Evolutionary conservation across 1,284 basidiomycete genomes (phyloP).

Genomic region (Vanrija sp.): DNA sequence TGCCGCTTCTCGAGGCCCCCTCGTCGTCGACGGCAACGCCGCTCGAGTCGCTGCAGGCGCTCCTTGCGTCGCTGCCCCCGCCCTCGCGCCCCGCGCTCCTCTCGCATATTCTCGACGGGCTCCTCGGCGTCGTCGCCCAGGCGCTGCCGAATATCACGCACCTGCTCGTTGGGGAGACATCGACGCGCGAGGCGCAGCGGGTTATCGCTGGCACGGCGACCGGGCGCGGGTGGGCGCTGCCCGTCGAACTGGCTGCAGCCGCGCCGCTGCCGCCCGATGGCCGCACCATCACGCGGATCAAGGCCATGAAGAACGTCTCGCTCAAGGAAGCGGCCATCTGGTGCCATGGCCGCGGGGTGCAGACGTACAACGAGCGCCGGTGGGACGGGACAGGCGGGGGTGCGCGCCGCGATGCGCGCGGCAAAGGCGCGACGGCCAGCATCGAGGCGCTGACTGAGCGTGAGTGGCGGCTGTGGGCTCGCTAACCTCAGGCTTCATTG

Average conservation of each 20-base stretch:
- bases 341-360: constrained; percentile 26
- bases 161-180: constrained; percentile 71
- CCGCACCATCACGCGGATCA: constrained; percentile 56
- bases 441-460: constrained; percentile 71
- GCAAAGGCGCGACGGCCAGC: constrained; percentile 50
- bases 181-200: constrained; percentile 72
- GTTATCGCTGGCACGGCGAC: constrained; percentile 70
- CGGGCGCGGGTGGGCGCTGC: constrained; percentile 73
- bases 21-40: constrained; percentile 47
- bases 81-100: constrained; percentile 66
- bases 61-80: constrained; percentile 68
- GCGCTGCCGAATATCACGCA: constrained; percentile 62
- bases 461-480: constrained; percentile 33
- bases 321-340: constrained; percentile 64
- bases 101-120: constrained; percentile 61
- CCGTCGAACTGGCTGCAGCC: constrained; percentile 62
- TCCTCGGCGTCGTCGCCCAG: constrained; percentile 65
- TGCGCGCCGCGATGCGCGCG: constrained; percentile 50
- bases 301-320: constrained; percentile 70
- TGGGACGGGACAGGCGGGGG: constrained; percentile 38
- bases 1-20: constrained; percentile 38
- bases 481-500: constrained; percentile 64
- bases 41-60: constrained; percentile 55
- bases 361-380: constrained; percentile 71
- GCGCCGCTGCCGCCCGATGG: background rate